phyloP scores from a whole-genome alignment of 352 stramenopile species.

The Pythium oligandrum region DNA sequence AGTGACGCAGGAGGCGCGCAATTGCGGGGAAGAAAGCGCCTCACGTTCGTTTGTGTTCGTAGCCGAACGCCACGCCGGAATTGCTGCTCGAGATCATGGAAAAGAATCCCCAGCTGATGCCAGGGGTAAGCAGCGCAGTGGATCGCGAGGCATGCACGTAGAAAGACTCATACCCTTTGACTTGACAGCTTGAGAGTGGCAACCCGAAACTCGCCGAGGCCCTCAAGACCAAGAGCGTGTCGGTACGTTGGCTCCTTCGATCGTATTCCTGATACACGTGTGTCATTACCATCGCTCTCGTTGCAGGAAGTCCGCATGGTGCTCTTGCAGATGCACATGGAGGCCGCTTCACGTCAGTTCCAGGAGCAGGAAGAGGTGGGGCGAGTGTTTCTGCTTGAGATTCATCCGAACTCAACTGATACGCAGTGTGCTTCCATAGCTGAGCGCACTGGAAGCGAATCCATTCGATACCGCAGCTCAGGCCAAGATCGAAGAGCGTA shows the following conservation, averaged over 20 bases:
- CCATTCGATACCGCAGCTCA: constrained; percentile 75
- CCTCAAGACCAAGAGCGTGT: constrained; percentile 58
- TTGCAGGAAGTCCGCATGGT: constrained; percentile 76
- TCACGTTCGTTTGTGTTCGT: not conserved
- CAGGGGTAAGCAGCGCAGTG: constrained; percentile 27
- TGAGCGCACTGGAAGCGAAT: constrained; percentile 59
- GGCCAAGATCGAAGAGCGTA: constrained; percentile 79
- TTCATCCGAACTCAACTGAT: too few relatives aligned
- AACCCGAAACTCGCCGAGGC: constrained; percentile 64
- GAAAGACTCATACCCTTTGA: too few relatives aligned
- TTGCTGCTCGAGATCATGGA: constrained; percentile 80
- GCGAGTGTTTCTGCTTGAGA: too few relatives aligned
- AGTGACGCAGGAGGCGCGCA: not conserved
- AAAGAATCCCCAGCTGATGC: constrained; percentile 69
- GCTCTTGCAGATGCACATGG: constrained; percentile 84
- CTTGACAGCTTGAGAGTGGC: not conserved
- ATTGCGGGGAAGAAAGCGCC: too few relatives aligned
- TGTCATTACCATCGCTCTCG: not conserved
- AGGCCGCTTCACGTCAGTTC: constrained; percentile 64
- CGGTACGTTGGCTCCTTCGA: constrained; percentile 29
- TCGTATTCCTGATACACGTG: not conserved
- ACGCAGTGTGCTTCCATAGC: constrained; percentile 7
- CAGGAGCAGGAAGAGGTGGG: constrained; percentile 75
- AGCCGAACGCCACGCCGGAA: constrained; percentile 64
- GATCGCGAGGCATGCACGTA: too few relatives aligned